phyloP scores from a whole-genome alignment of 108 stramenopile genomes.

The Thalassiosira profunda region DNA sequence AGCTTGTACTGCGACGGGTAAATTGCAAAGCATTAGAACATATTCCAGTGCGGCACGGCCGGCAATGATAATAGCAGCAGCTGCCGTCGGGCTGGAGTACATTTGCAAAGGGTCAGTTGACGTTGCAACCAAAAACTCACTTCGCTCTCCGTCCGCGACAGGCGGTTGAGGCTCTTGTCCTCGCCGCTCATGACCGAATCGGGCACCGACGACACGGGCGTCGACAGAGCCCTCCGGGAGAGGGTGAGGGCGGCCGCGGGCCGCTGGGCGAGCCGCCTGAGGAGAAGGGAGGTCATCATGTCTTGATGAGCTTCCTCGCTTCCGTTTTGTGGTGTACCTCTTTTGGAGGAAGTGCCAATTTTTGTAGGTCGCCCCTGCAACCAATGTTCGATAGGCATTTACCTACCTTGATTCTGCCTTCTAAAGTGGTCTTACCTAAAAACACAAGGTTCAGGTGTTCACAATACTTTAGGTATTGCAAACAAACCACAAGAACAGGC shows the following conservation, averaged over 20 bases:
- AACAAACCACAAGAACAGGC: neutral
- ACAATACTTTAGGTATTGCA: neutral
- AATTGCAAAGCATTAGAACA: neutral
- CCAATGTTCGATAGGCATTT: too few species aligned
- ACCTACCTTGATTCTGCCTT: too few species aligned
- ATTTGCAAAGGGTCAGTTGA: neutral
- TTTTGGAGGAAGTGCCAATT: too few species aligned
- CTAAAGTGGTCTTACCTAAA: too few species aligned
- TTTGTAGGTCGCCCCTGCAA: too few species aligned
- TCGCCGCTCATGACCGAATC: slow-evolving; percentile 31
- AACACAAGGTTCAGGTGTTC: neutral
- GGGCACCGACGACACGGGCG: slow-evolving; percentile 9
- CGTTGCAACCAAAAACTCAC: slow-evolving; percentile 8
- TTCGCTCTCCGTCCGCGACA: slow-evolving; percentile 43
- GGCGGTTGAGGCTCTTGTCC: slow-evolving; percentile 41
- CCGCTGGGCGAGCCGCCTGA: slow-evolving; percentile 1
- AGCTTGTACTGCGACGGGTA: slow-evolving; percentile 64
- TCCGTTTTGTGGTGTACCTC: too few species aligned
- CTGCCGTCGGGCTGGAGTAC: neutral
- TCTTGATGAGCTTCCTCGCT: neutral
- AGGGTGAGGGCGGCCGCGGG: neutral
- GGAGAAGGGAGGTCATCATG: slow-evolving; percentile 1
- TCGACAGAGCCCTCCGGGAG: neutral
- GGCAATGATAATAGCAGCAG: neutral
- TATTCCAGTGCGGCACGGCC: neutral